phyloP scores from a whole-genome alignment of 2,329 filamentous ascomycete genomes.

The Hypoxylon sp. region DNA sequence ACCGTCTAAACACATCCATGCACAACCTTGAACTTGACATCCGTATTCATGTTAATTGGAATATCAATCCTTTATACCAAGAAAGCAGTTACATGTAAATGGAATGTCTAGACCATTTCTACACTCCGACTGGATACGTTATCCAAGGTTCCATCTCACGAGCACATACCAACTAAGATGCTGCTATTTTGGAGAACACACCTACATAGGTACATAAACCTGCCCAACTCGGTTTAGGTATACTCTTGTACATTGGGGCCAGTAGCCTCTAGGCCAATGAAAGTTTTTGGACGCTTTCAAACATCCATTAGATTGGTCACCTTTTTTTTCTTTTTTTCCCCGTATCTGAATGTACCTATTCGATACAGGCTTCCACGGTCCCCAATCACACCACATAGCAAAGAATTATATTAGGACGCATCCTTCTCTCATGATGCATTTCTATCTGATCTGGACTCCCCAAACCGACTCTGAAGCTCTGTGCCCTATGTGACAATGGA shows the following conservation, averaged over 20 bases:
- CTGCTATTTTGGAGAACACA: background rate
- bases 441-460: background rate
- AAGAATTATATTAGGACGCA: conserved; percentile 28
- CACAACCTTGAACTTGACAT: background rate
- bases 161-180: background rate
- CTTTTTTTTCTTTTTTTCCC: conserved; percentile 13
- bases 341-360: conserved; percentile 16
- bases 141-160: background rate
- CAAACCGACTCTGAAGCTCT: background rate
- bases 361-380: conserved; percentile 6
- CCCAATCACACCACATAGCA: conserved; percentile 29
- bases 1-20: background rate
- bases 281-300: conserved; percentile 9
- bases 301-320: conserved; percentile 26
- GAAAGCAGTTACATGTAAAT: background rate
- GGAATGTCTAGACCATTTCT: background rate
- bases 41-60: background rate
- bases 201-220: background rate
- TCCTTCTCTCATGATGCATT: conserved; percentile 14
- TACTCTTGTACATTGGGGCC: conserved; percentile 12
- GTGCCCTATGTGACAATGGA: conserved; percentile 23
- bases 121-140: background rate
- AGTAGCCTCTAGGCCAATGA: conserved; percentile 25
- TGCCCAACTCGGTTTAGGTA: conserved; percentile 22
- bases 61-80: background rate